phyloP scores from a whole-genome alignment of 2,329 filamentous ascomycete species.

The Seiridium unicorne region DNA sequence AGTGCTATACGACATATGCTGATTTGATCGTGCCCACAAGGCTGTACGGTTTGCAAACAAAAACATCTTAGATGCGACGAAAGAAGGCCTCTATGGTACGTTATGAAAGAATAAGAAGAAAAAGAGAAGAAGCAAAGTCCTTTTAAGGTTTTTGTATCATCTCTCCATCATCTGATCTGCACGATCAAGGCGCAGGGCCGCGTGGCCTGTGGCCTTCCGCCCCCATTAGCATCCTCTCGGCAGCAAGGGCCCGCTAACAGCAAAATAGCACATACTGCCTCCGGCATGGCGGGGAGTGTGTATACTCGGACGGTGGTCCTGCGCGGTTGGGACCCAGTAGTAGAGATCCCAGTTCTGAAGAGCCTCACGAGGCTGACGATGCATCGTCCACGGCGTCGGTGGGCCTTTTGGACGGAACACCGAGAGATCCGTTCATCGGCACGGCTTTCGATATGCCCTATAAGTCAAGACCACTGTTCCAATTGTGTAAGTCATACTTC shows the following conservation, averaged over 20 bases:
- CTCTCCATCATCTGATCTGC: not conserved
- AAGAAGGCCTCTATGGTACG: slow-evolving; percentile 43
- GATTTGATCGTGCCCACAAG: slow-evolving; percentile 11
- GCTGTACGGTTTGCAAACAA: slow-evolving; percentile 35
- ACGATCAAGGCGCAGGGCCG: not conserved
- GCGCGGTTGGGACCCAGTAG: slow-evolving; percentile 12
- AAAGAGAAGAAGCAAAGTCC: too few species aligned
- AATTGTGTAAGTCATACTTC: slow-evolving; percentile 29
- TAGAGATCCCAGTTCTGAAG: slow-evolving; percentile 15
- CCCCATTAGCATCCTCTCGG: not conserved
- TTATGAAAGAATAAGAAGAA: slow-evolving; percentile 11
- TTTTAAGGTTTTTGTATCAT: too few species aligned
- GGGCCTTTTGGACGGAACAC: slow-evolving; percentile 17
- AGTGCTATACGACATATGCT: not conserved
- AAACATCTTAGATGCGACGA: slow-evolving; percentile 47
- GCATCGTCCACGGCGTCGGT: not conserved
- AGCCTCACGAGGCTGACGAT: slow-evolving; percentile 19
- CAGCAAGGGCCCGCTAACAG: slow-evolving; percentile 11
- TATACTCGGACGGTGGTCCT: slow-evolving; percentile 24
- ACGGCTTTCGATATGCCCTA: slow-evolving; percentile 29
- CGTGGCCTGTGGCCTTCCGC: not conserved
- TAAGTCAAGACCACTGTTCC: slow-evolving; percentile 33
- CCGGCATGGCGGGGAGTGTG: slow-evolving; percentile 42
- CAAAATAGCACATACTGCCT: slow-evolving; percentile 40
- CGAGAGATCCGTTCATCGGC: slow-evolving; percentile 26